Percentiles rank a stretch among this genome's conserved stretches.
Evolutionary conservation across 2,329 filamentous ascomycete species (phyloP).

Genomic region (Pseudopyricularia javanii): DNA sequence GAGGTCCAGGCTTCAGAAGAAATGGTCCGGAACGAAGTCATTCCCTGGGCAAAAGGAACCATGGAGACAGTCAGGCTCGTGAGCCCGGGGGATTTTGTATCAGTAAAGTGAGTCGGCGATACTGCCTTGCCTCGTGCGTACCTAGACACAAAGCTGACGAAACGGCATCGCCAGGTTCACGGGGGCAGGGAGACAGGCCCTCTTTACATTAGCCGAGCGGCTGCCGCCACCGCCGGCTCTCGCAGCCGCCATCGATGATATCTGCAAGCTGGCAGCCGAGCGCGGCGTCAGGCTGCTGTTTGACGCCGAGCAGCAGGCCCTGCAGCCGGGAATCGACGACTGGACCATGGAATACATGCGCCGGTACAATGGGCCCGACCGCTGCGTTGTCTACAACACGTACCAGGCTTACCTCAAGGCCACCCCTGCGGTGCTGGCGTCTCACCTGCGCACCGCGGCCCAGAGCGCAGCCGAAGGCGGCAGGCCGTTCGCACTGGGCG

Average conservation of each 20-base stretch:
- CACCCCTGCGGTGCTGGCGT: constrained; percentile 40
- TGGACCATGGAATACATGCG: constrained; percentile 71
- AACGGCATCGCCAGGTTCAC: constrained; percentile 46
- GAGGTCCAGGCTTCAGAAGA: constrained; percentile 34
- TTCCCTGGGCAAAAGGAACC: constrained; percentile 62
- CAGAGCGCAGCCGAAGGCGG: constrained; percentile 40
- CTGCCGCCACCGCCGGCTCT: constrained; percentile 52
- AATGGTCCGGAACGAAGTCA: constrained; percentile 46
- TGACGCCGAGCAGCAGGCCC: constrained; percentile 71
- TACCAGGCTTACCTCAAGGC: constrained; percentile 69
- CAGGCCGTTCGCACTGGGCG: constrained; percentile 47
- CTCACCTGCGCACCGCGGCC: constrained; percentile 46
- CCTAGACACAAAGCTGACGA: not conserved
- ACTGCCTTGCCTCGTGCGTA: not conserved
- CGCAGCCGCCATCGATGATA: constrained; percentile 55
- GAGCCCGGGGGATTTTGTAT: constrained; percentile 55
- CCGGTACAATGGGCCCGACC: constrained; percentile 55
- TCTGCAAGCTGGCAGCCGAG: constrained; percentile 59
- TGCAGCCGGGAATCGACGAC: constrained; percentile 69
- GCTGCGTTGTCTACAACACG: constrained; percentile 66
- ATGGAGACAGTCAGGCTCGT: constrained; percentile 63
- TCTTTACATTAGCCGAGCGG: constrained; percentile 52
- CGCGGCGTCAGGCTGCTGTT: constrained; percentile 66
- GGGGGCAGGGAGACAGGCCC: constrained; percentile 64
- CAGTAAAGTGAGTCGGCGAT: constrained; percentile 38